These are phyloP conservation scores for Botrytis galanthina DNA, from an alignment of 2,329 filamentous ascomycete genomes.

Conservation along the genomic window DNA sequence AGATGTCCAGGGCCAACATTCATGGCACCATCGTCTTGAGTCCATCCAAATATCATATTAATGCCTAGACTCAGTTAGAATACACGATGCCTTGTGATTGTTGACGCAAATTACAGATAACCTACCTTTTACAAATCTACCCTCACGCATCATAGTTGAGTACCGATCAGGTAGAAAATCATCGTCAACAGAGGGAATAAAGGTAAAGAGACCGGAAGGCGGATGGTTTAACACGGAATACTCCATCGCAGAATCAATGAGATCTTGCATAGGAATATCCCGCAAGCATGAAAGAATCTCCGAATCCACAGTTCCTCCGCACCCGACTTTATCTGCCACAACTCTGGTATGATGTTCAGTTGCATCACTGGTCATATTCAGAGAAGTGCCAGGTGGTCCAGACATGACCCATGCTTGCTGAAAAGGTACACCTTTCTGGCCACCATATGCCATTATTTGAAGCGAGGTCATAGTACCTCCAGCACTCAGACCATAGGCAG, in stretches of 20 bases:
- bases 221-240: constrained; percentile 20
- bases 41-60: constrained; percentile 17
- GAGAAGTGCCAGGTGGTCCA: neutral
- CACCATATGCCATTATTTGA: constrained; percentile 8
- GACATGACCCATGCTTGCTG: constrained; percentile 17
- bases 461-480: constrained; percentile 1
- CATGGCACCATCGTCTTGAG: constrained; percentile 20
- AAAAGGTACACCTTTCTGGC: neutral
- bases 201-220: constrained; percentile 5
- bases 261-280: neutral
- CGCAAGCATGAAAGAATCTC: neutral
- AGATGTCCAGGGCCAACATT: neutral
- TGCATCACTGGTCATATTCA: constrained; percentile 12
- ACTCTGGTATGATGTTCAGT: neutral
- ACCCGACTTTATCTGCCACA: neutral
- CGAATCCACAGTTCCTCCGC: neutral
- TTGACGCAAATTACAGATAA: neutral
- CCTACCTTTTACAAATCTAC: constrained; percentile 10
- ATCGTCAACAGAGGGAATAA: constrained; percentile 17
- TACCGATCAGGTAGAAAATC: constrained; percentile 2
- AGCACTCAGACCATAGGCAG: constrained; percentile 3
- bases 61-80: neutral
- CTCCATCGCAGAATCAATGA: constrained; percentile 18
- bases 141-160: neutral
- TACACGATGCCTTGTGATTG: neutral